Percentiles rank a stretch among this genome's conserved stretches.
Conservation (phyloP, 2,329 filamentous ascomycete genomes). For the Xylariaceae sp. region DNA sequence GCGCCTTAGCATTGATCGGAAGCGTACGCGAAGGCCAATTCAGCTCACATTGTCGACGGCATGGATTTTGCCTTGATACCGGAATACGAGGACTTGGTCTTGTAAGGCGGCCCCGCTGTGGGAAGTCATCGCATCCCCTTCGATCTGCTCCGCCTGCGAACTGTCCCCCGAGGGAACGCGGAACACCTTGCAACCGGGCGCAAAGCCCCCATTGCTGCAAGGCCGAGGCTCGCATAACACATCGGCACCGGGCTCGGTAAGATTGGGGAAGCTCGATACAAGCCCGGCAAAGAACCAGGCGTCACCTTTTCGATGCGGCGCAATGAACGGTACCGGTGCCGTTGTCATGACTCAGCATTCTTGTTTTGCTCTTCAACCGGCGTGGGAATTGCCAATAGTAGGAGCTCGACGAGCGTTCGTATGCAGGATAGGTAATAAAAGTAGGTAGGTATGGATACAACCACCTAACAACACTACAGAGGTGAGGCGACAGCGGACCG, state of each 20-base stretch:
- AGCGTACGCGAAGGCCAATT: neutral
- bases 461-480: too few species aligned
- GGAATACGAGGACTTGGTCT: constrained; percentile 63
- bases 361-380: neutral
- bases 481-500: too few species aligned
- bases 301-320: constrained; percentile 25
- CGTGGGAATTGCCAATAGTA: neutral
- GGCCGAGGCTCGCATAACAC: constrained; percentile 37
- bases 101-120: constrained; percentile 36
- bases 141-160: constrained; percentile 36
- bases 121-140: constrained; percentile 32
- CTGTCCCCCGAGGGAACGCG: constrained; percentile 41
- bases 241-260: constrained; percentile 38
- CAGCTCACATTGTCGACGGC: constrained; percentile 62
- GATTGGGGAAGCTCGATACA: constrained; percentile 52
- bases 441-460: too few species aligned
- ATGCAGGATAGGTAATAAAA: too few species aligned
- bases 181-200: constrained; percentile 57
- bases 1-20: constrained; percentile 14
- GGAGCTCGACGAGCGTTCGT: neutral
- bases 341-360: constrained; percentile 11
- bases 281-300: constrained; percentile 54
- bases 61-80: constrained; percentile 59
- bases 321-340: constrained; percentile 18
- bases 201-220: constrained; percentile 38